These are phyloP conservation scores for Trametes versicolor DNA, from an alignment of 1,284 basidiomycete genomes.

Conservation along the genomic window DNA sequence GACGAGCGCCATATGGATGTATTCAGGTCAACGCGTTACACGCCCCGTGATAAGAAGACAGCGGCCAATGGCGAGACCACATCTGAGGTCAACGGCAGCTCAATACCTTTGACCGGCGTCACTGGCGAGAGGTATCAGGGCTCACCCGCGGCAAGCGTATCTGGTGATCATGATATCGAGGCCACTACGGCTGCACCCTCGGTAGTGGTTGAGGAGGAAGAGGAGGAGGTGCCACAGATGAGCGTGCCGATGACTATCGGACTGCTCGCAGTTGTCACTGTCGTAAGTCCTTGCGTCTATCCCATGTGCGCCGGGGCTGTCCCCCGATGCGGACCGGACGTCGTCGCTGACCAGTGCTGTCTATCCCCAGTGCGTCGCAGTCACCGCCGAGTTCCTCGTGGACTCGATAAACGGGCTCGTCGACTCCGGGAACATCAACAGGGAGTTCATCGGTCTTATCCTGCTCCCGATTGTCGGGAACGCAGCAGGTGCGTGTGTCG, in stretches of 20 bases:
- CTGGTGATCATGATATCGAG: slow-evolving; percentile 24
- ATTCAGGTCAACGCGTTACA: slow-evolving; percentile 53
- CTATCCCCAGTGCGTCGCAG: slow-evolving; percentile 66
- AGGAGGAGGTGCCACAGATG: slow-evolving; percentile 62
- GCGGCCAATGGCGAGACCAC: slow-evolving; percentile 4
- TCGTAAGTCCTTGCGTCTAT: slow-evolving; percentile 53
- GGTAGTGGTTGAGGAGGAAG: slow-evolving; percentile 50
- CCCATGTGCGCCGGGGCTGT: not conserved
- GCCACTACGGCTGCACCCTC: slow-evolving; percentile 21
- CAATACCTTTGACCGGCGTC: slow-evolving; percentile 14
- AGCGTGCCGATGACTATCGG: slow-evolving; percentile 60
- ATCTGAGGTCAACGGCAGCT: slow-evolving; percentile 20
- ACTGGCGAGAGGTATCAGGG: slow-evolving; percentile 3
- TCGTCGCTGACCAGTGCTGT: slow-evolving; percentile 1
- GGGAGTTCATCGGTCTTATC: slow-evolving; percentile 88
- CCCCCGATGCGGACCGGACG: not conserved
- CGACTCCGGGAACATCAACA: slow-evolving; percentile 59
- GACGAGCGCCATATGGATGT: slow-evolving; percentile 53
- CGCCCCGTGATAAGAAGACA: slow-evolving; percentile 19
- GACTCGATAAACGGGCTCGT: slow-evolving; percentile 80
- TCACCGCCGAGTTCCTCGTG: slow-evolving; percentile 91
- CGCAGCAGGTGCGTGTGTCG: slow-evolving; percentile 66
- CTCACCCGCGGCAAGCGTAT: slow-evolving; percentile 10
- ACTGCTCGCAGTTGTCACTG: slow-evolving; percentile 69
- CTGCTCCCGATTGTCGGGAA: slow-evolving; percentile 91